Evolutionary conservation across 768 basidiomycete genomes (phyloP).

Genomic region (Boletus vinaceobasis): DNA sequence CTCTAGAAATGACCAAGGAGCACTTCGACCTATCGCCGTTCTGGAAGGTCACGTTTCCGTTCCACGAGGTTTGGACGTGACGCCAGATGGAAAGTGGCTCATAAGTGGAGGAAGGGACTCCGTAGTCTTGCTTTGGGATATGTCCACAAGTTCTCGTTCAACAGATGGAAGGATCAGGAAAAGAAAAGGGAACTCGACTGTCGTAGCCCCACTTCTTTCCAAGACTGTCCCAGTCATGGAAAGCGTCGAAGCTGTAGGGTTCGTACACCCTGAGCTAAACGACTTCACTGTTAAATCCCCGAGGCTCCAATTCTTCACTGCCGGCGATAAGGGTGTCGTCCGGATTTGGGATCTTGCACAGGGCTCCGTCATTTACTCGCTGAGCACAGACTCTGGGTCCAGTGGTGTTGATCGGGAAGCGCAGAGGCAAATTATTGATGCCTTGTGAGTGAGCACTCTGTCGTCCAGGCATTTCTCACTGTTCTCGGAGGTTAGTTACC

Average conservation of each 20-base stretch:
- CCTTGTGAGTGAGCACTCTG: slow-evolving; percentile 59
- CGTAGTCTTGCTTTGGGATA: slow-evolving; percentile 91
- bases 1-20: slow-evolving; percentile 52
- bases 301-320: slow-evolving; percentile 74
- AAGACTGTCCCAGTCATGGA: slow-evolving; percentile 84
- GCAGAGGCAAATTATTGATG: slow-evolving; percentile 78
- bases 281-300: slow-evolving; percentile 34
- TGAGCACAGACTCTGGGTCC: slow-evolving; percentile 43
- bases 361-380: slow-evolving; percentile 58
- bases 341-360: slow-evolving; percentile 80
- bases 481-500: slow-evolving; percentile 50
- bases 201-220: slow-evolving; percentile 53
- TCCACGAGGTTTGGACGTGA: slow-evolving; percentile 85
- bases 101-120: slow-evolving; percentile 91
- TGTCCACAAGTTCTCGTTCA: slow-evolving; percentile 30
- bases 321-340: slow-evolving; percentile 84
- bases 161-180: slow-evolving; percentile 21
- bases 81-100: slow-evolving; percentile 82
- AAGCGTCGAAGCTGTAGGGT: slow-evolving; percentile 82
- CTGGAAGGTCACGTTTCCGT: slow-evolving; percentile 96
- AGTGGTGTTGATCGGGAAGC: slow-evolving; percentile 57
- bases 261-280: slow-evolving; percentile 52
- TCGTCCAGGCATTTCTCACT: slow-evolving; percentile 13
- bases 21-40: slow-evolving; percentile 68
- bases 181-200: slow-evolving; percentile 43